Evolutionary conservation across 2,329 filamentous ascomycete genomes (phyloP), one percentile per base, ranked within the genome.

Genomic region (Periconia digitata): DNA sequence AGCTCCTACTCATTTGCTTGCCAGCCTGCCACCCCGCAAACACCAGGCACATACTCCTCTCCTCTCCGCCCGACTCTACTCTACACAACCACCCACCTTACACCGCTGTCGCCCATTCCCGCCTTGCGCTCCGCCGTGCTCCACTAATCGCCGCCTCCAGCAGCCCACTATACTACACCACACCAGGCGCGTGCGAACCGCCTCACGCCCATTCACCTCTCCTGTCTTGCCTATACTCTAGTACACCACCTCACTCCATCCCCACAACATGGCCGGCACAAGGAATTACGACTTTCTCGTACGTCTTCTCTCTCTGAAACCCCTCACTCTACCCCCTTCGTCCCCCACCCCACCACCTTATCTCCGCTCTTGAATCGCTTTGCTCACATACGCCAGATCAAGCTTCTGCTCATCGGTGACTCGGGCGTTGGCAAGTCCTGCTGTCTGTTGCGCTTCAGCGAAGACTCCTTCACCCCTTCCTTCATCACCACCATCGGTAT

Each of bases 401-500:
- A 96, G 80, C 85, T 96, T 58, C 84, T 96, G 71, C 85, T 96
- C 71, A 96, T 96, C 74, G 92, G 92, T 74, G 92, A 96, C 80
- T 96, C 91, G 42, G 92, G 92, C 69, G 92, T 96, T 54, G 92
- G 92, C 74, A 96, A 96, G 78, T 96, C 92, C 62, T 96, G 92
- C 85, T 96, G 92, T 76, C 83, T 96, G 73, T 80, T 96, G 70
- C 90, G 92, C 64, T 96, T 96, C 80, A 95, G 90, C 76, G 92
- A 96, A 78, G 92, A 96, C 80, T 95, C 90, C 40, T 96, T 96
- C 79, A 96, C 92, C 44, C 92, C 92, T 37, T 95, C 90, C 63
- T 96, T 96, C 81, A 96, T 96, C 80, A 96, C 92, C 55, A 99
- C 94, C 55, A 99, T 99, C 76, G 94, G 94, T 63, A 97, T 99